phyloP scores from a whole-genome alignment of 1,139 yeast species.

The Kluyveromyces marxianus region DNA sequence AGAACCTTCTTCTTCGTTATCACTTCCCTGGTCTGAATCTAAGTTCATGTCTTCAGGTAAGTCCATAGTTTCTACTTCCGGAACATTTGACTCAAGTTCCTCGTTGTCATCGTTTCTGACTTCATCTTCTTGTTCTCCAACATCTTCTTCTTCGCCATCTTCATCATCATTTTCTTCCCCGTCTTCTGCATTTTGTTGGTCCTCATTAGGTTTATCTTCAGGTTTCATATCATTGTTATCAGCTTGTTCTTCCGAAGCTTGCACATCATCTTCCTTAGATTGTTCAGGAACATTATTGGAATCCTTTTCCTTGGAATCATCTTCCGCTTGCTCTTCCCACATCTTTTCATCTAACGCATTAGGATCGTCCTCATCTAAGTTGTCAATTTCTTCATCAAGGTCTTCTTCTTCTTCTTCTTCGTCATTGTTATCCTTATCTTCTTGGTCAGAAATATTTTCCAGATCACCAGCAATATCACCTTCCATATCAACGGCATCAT shows the following conservation, averaged over 20 bases:
- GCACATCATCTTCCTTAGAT: slow-evolving; percentile 51
- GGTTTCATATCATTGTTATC: slow-evolving; percentile 9
- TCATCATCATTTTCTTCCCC: slow-evolving; percentile 58
- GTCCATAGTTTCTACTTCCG: slow-evolving; percentile 74
- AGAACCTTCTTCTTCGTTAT: slow-evolving; percentile 42
- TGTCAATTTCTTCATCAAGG: slow-evolving; percentile 84
- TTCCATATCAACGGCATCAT: slow-evolving; percentile 86
- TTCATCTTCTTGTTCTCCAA: slow-evolving; percentile 74
- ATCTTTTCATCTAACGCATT: slow-evolving; percentile 94
- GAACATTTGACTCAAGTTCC: slow-evolving; percentile 62
- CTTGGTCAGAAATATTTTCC: slow-evolving; percentile 72
- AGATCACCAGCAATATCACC: slow-evolving; percentile 95
- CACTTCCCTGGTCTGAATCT: slow-evolving; percentile 50
- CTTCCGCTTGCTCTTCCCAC: slow-evolving; percentile 95
- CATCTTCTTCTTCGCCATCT: slow-evolving; percentile 56
- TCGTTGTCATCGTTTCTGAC: slow-evolving; percentile 67
- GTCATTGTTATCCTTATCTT: slow-evolving; percentile 49
- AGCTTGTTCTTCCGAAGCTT: slow-evolving; percentile 39
- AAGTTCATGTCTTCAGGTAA: slow-evolving; percentile 82
- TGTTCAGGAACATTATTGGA: slow-evolving; percentile 60
- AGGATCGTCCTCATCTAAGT: slow-evolving; percentile 84
- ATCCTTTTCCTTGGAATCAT: slow-evolving; percentile 64
- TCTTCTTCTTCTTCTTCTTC: slow-evolving; percentile 50
- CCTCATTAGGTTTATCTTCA: slow-evolving; percentile 24
- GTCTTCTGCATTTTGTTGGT: slow-evolving; percentile 36